Percentiles rank a stretch among this genome's conserved stretches.
Conservation (phyloP, 768 basidiomycete genomes). For the Lactifluus volemus region DNA sequence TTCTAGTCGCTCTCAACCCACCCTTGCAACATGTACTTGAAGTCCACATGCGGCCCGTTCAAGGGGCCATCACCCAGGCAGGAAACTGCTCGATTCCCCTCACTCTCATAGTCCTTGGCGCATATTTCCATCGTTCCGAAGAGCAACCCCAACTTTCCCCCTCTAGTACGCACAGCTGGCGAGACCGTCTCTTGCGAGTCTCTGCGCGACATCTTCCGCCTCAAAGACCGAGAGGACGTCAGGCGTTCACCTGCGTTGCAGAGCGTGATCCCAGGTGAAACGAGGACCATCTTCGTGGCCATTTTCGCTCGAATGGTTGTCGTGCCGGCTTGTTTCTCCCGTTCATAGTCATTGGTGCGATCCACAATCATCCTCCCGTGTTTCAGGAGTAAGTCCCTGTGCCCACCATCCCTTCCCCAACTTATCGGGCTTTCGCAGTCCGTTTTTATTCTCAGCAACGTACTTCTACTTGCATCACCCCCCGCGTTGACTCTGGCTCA, state of each 20-base stretch:
- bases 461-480: slow-evolving; percentile 74
- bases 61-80: slow-evolving; percentile 54
- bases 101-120: slow-evolving; percentile 86
- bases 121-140: slow-evolving; percentile 66
- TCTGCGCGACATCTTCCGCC: slow-evolving; percentile 37
- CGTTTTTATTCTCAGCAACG: slow-evolving; percentile 83
- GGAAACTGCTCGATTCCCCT: slow-evolving; percentile 81
- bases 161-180: slow-evolving; percentile 12
- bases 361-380: slow-evolving; percentile 47
- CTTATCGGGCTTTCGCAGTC: slow-evolving; percentile 36
- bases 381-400: slow-evolving; percentile 64
- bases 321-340: slow-evolving; percentile 76
- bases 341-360: slow-evolving; percentile 54
- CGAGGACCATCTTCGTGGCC: slow-evolving; percentile 73
- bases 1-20: slow-evolving; percentile 67
- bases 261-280: slow-evolving; percentile 50
- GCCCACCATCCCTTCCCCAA: slow-evolving; percentile 1
- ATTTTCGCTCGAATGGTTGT: slow-evolving; percentile 83
- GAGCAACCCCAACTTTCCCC: neutral
- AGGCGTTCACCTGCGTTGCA: slow-evolving; percentile 8
- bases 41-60: slow-evolving; percentile 53
- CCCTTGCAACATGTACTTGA: slow-evolving; percentile 69
- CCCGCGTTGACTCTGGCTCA: slow-evolving; percentile 68
- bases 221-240: slow-evolving; percentile 20
- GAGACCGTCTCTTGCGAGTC: slow-evolving; percentile 30